phyloP scores from a whole-genome alignment of 1,284 basidiomycete species.

The Abortiporus biennis region DNA sequence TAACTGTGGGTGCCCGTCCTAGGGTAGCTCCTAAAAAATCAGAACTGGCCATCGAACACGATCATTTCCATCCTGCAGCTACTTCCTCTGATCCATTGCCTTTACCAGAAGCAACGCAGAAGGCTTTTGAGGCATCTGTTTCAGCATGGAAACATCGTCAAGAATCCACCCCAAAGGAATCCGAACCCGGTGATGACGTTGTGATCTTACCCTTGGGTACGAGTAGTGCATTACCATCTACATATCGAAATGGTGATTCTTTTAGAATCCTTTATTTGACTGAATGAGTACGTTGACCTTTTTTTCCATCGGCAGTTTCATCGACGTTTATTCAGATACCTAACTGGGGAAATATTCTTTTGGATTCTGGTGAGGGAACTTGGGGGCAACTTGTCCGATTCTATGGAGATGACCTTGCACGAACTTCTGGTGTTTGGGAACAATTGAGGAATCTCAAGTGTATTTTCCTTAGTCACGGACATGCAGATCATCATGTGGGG shows the following conservation, averaged over 20 bases:
- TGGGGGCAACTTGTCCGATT: conserved; percentile 83
- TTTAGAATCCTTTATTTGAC: too few relatives aligned
- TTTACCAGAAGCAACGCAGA: conserved; percentile 30
- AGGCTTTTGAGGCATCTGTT: too few relatives aligned
- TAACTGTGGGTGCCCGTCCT: conserved; percentile 42
- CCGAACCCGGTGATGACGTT: conserved; percentile 56
- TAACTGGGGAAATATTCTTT: conserved; percentile 62
- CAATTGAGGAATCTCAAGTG: conserved; percentile 70
- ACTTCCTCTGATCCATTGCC: conserved; percentile 22
- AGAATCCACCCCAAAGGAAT: conserved; percentile 8
- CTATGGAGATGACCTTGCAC: conserved; percentile 56
- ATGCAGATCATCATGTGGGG: conserved; percentile 92
- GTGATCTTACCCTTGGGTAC: conserved; percentile 81
- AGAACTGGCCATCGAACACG: conserved; percentile 24
- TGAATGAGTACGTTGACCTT: not conserved
- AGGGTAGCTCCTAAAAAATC: conserved; percentile 33
- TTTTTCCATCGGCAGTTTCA: conserved; percentile 47
- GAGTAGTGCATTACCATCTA: conserved; percentile 80
- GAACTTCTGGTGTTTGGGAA: conserved; percentile 40
- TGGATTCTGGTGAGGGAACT: conserved; percentile 91
- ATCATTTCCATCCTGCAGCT: conserved; percentile 43
- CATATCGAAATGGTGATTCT: conserved; percentile 76
- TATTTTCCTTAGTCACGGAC: conserved; percentile 87
- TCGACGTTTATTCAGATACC: conserved; percentile 72
- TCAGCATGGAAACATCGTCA: conserved; percentile 24